These are phyloP conservation scores for Vinca minor DNA, from an alignment of 257 asterid species.

Conservation along the genomic window DNA sequence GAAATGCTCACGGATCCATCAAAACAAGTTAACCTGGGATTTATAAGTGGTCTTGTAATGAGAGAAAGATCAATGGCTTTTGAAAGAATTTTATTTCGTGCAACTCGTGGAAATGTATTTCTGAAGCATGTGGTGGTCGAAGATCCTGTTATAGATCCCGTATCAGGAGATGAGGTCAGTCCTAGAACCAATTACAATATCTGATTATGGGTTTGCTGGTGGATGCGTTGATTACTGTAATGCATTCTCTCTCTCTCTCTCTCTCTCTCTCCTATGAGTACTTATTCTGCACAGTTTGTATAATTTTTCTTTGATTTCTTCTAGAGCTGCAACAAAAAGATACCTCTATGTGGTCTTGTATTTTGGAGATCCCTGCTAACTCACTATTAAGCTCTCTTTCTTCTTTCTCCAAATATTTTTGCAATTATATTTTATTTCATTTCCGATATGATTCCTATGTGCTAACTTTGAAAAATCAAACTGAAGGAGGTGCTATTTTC, in stretches of 20 bases:
- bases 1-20: constrained; percentile 43
- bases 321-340: not conserved
- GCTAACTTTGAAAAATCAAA: not conserved
- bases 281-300: not conserved
- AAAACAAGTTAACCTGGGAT: constrained; percentile 53
- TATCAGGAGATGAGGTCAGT: constrained; percentile 46
- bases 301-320: not conserved
- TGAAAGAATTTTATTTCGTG: constrained; percentile 57
- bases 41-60: constrained; percentile 51
- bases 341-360: not conserved
- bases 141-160: constrained; percentile 48
- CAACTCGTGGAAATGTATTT: constrained; percentile 64
- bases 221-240: not conserved
- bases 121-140: constrained; percentile 44
- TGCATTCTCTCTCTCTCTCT: constrained; percentile 4
- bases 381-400: not conserved
- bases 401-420: not conserved
- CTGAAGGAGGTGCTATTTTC: constrained; percentile 19
- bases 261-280: not conserved
- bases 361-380: not conserved
- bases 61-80: constrained; percentile 50
- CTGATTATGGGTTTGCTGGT: not conserved
- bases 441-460: not conserved
- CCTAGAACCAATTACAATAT: not conserved
- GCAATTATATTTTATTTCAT: not conserved